Evolutionary conservation across 2,329 filamentous ascomycete genomes (phyloP), one percentile per base, ranked within the genome.

Genomic region (Trichoderma semiorbis): DNA sequence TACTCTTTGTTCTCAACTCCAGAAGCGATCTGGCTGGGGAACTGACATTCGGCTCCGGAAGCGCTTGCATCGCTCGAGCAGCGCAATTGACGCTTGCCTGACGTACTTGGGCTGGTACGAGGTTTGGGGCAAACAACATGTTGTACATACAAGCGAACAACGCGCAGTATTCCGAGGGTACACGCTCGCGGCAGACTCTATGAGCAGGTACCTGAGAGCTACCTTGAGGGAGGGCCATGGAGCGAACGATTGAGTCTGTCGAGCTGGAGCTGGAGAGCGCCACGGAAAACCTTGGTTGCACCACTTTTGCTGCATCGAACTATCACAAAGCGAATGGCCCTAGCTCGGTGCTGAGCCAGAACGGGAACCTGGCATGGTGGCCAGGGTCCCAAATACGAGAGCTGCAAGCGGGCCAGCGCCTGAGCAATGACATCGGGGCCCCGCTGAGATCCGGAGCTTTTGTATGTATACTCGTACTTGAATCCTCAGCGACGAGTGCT

Each of bases 81-180:
- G 66, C 61, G 47, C 66, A 57, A n/a, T 72, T 72, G 71, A 72
- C 71, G 71, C 61, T 70, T 55, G 53, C 60, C 60, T 72, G 71
- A 72, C 71, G 71, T 72, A 72, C 61, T 55, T 60, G 30, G n/a
- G n/a, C 18, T 18, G 21, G 57, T 60, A 70, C 18, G 26, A 67
- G 64, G 24, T 36, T 24, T 16, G 32, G 57, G 66, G 66, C 39
- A 57, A 32, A 69, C 67, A 61, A 21, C 57, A 34, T 32, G 58
- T 43, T 36, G 34, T 72, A 63, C 70, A 32, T 36, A 21, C 14
- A 63, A 21, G 30, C 28, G 32, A 34, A 36, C 30, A 18, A 26
- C 24, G 18, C 0, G 34, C 36, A 28, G 65, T 69, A 47, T 47
- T 21, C 26, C 18, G n/a, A 1, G 7, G 14, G 65, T 70, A 69